A percentile compares a stretch with the other conserved stretches of the same genome.
Conservation (phyloP, 2,329 filamentous ascomycete species). For the Coniochaeta pulveracea region DNA sequence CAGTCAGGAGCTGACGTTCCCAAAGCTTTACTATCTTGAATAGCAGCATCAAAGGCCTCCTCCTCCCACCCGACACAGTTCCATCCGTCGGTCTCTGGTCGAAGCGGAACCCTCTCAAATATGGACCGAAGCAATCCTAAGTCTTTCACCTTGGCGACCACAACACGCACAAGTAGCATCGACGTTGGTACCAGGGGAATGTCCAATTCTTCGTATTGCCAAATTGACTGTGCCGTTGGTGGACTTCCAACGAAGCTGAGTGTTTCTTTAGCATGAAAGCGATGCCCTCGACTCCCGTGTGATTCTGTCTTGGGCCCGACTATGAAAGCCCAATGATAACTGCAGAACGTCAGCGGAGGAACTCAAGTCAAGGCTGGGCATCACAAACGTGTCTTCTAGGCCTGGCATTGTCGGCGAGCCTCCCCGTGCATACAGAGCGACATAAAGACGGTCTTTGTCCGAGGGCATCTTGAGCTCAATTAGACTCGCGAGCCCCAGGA, state of each 20-base stretch:
- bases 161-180: slow-evolving; percentile 6
- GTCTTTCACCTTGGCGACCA: slow-evolving; percentile 2
- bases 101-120: background rate
- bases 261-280: background rate
- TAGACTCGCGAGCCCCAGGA: too few relatives aligned
- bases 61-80: background rate
- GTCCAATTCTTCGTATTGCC: slow-evolving; percentile 1
- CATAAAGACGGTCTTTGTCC: slow-evolving; percentile 17
- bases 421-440: slow-evolving; percentile 15
- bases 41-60: background rate
- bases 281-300: background rate
- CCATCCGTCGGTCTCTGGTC: background rate
- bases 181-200: slow-evolving; percentile 6
- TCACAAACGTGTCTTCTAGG: slow-evolving; percentile 15
- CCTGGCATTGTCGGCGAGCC: slow-evolving; percentile 13
- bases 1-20: background rate
- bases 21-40: background rate
- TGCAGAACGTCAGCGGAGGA: slow-evolving; percentile 5
- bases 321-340: slow-evolving; percentile 18
- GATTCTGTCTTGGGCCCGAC: slow-evolving; percentile 14
- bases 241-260: background rate
- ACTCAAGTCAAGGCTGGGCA: background rate
- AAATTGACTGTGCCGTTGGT: background rate
- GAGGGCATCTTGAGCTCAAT: slow-evolving; percentile 11
- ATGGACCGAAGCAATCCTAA: background rate